phyloP scores from a whole-genome alignment of 345 rosid genomes.

The Syzygium jambos region DNA sequence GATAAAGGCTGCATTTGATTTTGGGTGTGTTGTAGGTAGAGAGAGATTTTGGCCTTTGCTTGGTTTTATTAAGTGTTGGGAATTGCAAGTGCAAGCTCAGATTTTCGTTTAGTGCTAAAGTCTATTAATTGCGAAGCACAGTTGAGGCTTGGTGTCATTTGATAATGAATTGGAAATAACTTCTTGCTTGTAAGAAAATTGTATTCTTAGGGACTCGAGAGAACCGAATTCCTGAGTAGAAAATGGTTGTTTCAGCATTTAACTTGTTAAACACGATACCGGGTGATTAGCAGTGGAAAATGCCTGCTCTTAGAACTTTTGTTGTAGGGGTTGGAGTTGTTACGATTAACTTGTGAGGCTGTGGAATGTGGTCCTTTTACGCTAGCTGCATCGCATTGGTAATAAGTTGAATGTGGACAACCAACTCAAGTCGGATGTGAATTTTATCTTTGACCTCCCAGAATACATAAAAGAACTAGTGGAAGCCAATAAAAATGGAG shows the following conservation, averaged over 20 bases:
- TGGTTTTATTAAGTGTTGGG: neutral
- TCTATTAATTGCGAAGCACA: neutral
- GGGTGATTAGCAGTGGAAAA: neutral
- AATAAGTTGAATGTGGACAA: neutral
- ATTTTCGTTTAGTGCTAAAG: neutral
- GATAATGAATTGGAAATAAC: neutral
- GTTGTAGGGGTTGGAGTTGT: neutral
- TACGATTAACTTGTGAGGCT: neutral
- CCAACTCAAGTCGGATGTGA: neutral
- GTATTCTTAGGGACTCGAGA: neutral
- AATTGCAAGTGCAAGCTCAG: neutral
- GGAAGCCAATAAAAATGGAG: slow-evolving; percentile 48
- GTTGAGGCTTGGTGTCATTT: neutral
- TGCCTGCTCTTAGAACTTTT: neutral
- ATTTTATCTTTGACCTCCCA: slow-evolving; percentile 8
- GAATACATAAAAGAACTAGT: slow-evolving; percentile 45
- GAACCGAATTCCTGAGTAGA: neutral
- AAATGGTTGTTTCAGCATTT: neutral
- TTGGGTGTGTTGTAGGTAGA: neutral
- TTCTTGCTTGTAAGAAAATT: neutral
- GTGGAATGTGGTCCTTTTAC: neutral
- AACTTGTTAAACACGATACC: neutral
- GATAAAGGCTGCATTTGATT: neutral
- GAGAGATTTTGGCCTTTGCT: neutral
- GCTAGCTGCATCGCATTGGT: neutral